Base-by-base conservation (phyloP, 192 early-diverging fungal species). In the Spizellomyces sp. region DNA sequence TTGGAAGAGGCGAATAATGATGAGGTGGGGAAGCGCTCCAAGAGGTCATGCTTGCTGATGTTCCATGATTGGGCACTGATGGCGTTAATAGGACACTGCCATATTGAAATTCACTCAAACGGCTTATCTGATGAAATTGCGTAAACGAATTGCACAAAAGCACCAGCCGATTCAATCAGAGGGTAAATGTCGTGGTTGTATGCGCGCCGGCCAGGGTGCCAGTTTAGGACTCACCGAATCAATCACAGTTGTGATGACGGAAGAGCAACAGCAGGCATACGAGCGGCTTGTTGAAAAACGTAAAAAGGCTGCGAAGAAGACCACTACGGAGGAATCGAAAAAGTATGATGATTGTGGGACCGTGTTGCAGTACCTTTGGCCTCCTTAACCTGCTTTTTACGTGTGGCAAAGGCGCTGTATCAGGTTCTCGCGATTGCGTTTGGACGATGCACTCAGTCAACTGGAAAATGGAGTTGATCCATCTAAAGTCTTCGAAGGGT, bases 381-480 rank as follows among this genome's bases (percentile, higher is more conserved):
- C 5, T 48, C 45, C 17, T 71, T 19, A 55, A 68, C 27, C 48
- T 8, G 45, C 12, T 14, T 9, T 70, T 48, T 9, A 10, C 64
- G 9, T 8, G 14, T 56, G n/a, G 44, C 42, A 22, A 60, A 79
- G 72, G 52, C 64, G 70, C 46, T 48, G 56, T 41, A 80, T 81
- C 52, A 46, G 60, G 42, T 60, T 76, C 44, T 66, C 66, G 5
- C 69, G 69, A 50, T 58, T 81, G 15, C 58, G 70, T 22, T 78
- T 96, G 71, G 95, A 96, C 76, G 95, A 95, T 69, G 95, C 95
- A 7, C 79, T 97, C 64, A 89, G 90, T 58, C 94, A 97, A 78
- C 81, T 96, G 69, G 66, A 90, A 89, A 84, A 88, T 45, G 87
- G 87, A 4, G 84, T 88, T 9, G 91, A 96, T 78, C 85, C 90